Evolutionary conservation across 495 filamentous ascomycete genomes (phyloP), one percentile per base, ranked within the genome.

Genomic region (Emericellopsis terricola): DNA sequence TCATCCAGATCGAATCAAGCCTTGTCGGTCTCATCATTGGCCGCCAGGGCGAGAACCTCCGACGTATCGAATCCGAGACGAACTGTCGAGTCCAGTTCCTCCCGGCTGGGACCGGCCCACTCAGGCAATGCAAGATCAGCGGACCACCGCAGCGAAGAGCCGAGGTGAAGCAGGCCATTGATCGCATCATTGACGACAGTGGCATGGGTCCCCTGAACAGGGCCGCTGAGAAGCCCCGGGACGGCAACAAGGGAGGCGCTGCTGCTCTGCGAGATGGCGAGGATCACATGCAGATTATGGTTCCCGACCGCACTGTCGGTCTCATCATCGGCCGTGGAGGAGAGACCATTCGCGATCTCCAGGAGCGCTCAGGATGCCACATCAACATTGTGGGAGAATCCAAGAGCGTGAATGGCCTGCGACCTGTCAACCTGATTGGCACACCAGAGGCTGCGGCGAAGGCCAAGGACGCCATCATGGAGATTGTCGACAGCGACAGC

Each of bases 331-430:
- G 81, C 15, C 71, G 81, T 29, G 81, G 80, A 15, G 81, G 81
- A 18, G 81, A 87, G 53, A 86, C 81, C 4, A 87, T 87, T 41
- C 75, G 86, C 21, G 87, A 94, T 51, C 70, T 87, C 10, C 81
- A 89, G 49, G 81, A 89, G 46, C 68, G 79, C 36, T 83, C 77
- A 42, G 76, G 71, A 2, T 89, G 81, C 42, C 81, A 89, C 52
- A 80, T 89, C 38, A 89, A 89, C 52, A 87, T 89, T 40, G 77
- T 87, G 2, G 76, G 76, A 29, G 81, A 89, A 52, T 75, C 78
- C 34, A 84, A 86, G 59, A 84, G 77, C 48, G 64, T 85, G 19
- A 82, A 85, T 43, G 81, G 81, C 15, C 62, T 86, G 26, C 71
- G 81, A 8, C 81, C 81, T 19, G 78, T 89, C 30, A 87, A 89